A percentile compares a stretch with the other conserved stretches of the same genome.
These are phyloP conservation scores for Hypoxylon sp. DNA, from an alignment of 2,329 filamentous ascomycete species.

Conservation along the genomic window DNA sequence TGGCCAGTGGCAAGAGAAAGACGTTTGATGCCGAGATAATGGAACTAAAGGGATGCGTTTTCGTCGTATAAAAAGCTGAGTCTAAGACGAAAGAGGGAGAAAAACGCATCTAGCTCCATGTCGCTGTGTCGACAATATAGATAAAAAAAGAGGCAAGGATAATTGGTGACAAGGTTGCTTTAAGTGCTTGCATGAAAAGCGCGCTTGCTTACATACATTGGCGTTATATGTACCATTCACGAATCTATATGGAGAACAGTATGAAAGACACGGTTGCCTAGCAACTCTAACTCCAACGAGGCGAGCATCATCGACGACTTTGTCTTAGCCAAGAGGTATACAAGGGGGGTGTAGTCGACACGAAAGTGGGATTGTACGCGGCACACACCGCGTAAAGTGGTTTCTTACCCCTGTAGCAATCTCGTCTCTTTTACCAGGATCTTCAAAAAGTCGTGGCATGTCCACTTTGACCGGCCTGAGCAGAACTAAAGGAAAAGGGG, in stretches of 20 bases:
- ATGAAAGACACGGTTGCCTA: slow-evolving; percentile 54
- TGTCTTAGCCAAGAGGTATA: slow-evolving; percentile 48
- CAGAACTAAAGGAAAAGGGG: slow-evolving; percentile 7
- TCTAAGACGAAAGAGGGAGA: slow-evolving; percentile 46
- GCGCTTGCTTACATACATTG: slow-evolving; percentile 41
- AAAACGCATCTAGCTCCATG: slow-evolving; percentile 32
- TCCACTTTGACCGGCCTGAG: slow-evolving; percentile 22
- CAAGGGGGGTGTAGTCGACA: slow-evolving; percentile 40
- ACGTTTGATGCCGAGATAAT: slow-evolving; percentile 49
- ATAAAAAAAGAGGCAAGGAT: slow-evolving; percentile 41
- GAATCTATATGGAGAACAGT: slow-evolving; percentile 42
- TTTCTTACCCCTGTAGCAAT: slow-evolving; percentile 52
- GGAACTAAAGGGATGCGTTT: slow-evolving; percentile 44
- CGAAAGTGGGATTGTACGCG: slow-evolving; percentile 56
- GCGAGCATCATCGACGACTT: slow-evolving; percentile 44
- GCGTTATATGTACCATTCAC: slow-evolving; percentile 44
- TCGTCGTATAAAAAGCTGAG: slow-evolving; percentile 38
- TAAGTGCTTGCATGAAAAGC: slow-evolving; percentile 57
- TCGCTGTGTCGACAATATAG: slow-evolving; percentile 39
- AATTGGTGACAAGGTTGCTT: slow-evolving; percentile 49
- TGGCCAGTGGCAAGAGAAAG: slow-evolving; percentile 41
- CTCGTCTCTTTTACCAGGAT: slow-evolving; percentile 22
- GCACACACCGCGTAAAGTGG: slow-evolving; percentile 59
- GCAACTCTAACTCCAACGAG: slow-evolving; percentile 51
- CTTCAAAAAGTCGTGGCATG: slow-evolving; percentile 11